Base-by-base conservation (phyloP, 495 filamentous ascomycete species). In the Penicillium samsonianum region DNA sequence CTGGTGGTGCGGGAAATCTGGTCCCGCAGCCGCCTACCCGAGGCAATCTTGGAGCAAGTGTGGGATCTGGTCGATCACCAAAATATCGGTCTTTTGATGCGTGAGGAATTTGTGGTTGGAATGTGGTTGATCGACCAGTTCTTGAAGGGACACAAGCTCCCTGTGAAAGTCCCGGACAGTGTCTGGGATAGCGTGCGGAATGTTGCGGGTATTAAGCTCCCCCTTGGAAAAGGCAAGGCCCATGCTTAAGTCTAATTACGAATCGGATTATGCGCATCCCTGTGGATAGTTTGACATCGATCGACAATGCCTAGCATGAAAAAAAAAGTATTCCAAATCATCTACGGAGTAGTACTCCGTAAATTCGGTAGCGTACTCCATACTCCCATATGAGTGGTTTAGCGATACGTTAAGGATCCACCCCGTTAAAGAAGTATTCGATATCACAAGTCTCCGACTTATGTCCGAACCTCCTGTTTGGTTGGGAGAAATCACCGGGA, bases 61-160 rank as follows among this genome's bases (percentile, higher is more conserved):
- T 98, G 90, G 88, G 83, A 89, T 49, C 79, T 98, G 10, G 93
- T 98, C 17, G 90, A 96, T 71, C 67, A 80, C 3, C 70, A 77
- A 12, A 68, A 78, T 12, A 75, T 78, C 22, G 90, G 90, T 3
- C 67, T 73, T 40, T 71, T 98, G 53, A 79, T 76, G 22, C 84
- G 83, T 67, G 85, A 90, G 38, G 91, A 97, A 79, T 97, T 97
- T 72, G 89, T 97, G 30, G 91, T 97, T 40, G 94, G 94, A 12
- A 85, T 92, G 81, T 98, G 94, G 94, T 77, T 98, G 45, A 85
- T 98, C 53, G 94, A 98, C 71, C 91, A 96, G 74, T 78, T 87
- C 61, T 74, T 98, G 37, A 89, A 89, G 67, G 94, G 94, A 1
- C 80, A 90, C 52, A 98, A 97, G 77, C 78, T 96, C 33, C 94